Percentiles rank a stretch among this genome's conserved stretches.
Evolutionary conservation across 352 stramenopile genomes (phyloP).

Genomic region (Globisporangium yorkense): DNA sequence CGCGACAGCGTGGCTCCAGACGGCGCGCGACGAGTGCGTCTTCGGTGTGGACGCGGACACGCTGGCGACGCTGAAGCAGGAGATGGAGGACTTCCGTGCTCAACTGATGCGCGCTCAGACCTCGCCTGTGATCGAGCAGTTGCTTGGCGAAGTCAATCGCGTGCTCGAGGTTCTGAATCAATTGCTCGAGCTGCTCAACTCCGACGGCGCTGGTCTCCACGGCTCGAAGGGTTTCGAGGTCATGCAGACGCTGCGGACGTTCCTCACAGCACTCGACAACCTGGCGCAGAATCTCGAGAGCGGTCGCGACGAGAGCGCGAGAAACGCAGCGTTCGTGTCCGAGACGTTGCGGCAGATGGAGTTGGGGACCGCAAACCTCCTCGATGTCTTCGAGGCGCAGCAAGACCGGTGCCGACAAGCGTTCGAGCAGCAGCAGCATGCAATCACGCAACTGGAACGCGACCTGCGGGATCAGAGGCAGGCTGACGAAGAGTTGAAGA

Average conservation of each 20-base stretch:
- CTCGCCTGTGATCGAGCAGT: constrained; percentile 17
- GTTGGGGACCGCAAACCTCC: constrained; percentile 44
- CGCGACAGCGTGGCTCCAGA: constrained; percentile 30
- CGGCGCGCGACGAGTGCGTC: constrained; percentile 45
- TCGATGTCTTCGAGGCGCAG: constrained; percentile 50
- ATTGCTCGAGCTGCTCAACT: constrained; percentile 13
- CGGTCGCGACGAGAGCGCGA: constrained; percentile 14
- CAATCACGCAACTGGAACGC: constrained; percentile 35
- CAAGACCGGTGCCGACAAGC: constrained; percentile 39
- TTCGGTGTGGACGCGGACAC: constrained; percentile 33
- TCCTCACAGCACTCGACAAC: constrained; percentile 36
- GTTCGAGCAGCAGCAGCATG: constrained; percentile 30
- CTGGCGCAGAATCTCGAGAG: constrained; percentile 16
- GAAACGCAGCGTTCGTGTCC: constrained; percentile 22
- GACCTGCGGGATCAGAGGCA: constrained; percentile 39
- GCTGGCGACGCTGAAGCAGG: constrained; percentile 23
- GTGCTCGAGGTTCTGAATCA: constrained; percentile 27
- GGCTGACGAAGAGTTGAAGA: constrained; percentile 34
- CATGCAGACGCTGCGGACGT: constrained; percentile 41
- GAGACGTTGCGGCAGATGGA: constrained; percentile 57
- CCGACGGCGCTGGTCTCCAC: constrained; percentile 12
- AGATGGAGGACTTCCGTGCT: constrained; percentile 27
- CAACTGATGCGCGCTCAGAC: constrained; percentile 8
- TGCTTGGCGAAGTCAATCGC: constrained; percentile 27
- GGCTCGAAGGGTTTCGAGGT: constrained; percentile 8